Base-by-base conservation (phyloP, 208 protist species). In the Trypanosoma rangeli region DNA sequence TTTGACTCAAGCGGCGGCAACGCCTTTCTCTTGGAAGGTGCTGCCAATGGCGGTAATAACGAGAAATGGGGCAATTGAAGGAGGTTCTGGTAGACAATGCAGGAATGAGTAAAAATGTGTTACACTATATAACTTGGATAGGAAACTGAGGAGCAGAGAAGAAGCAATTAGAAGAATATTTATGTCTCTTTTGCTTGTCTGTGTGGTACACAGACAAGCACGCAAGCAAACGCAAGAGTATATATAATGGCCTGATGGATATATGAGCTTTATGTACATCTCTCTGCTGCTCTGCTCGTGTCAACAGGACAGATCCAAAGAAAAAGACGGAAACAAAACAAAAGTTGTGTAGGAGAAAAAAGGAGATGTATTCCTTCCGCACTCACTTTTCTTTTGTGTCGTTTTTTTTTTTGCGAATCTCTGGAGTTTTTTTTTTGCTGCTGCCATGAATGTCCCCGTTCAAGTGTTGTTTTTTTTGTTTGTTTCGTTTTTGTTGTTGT, bases 1-100 rank as follows among this genome's bases (percentile, higher is more conserved):
- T 77, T 63, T 26, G 58, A 77, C 29, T 39, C 42, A 20, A 16
- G 39, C 12, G 66, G 29, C 13, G 46, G 72, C 16, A 16, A 39
- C 50, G 18, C 64, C 20, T 64, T 67, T 22, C 64, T 77, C 3
- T 13, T 67, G n/a, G 65, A 65, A 3, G 26, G 59, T 42, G 35
- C 13, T 13, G 29, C 31, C 20, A 64, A 24, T 22, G 35, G 46
- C 22, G 29, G 5, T 53, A 56, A 46, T 16, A 58, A 29, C 9
- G 31, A 16, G 12, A 64, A 59, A 9, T 69, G 53, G 18, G 22
- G 37, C 4, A 22, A 1, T 18, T 44, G 60, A 49, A 28, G 24
- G 42, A 53, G 57, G 22, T 48, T 20, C 33, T 18, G 9, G 10
- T 31, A 16, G 42, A 20, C 3, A 18, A 5, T 46, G 42, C 8